Evolutionary conservation across 108 stramenopile genomes (phyloP).

Genomic region (Fistulifera solaris): DNA sequence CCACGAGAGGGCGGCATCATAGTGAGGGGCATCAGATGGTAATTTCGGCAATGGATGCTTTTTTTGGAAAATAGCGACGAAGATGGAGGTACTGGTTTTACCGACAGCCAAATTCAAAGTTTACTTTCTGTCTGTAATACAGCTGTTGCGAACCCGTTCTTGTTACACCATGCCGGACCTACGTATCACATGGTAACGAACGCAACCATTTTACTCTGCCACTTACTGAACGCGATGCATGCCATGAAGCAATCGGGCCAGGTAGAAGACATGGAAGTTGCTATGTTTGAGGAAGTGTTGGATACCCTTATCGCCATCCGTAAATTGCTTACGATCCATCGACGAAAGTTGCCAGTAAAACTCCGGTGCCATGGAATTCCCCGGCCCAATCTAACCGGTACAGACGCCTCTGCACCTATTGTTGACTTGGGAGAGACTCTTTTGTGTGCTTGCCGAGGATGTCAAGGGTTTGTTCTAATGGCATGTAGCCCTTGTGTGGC

Average conservation of each 20-base stretch:
- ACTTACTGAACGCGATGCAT: slow-evolving; percentile 77
- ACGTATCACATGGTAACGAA: slow-evolving; percentile 83
- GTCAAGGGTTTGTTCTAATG: slow-evolving; percentile 87
- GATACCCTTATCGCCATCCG: slow-evolving; percentile 70
- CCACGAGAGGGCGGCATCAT: slow-evolving; percentile 23
- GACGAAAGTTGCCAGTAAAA: slow-evolving; percentile 67
- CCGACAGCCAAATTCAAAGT: slow-evolving; percentile 69
- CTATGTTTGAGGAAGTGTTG: slow-evolving; percentile 72
- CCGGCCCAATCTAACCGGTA: slow-evolving; percentile 35
- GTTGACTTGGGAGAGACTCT: slow-evolving; percentile 75
- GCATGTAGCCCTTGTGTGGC: slow-evolving; percentile 84
- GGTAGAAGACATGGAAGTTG: slow-evolving; percentile 45
- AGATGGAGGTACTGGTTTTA: slow-evolving; percentile 57
- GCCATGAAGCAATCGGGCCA: slow-evolving; percentile 29
- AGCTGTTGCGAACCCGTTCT: slow-evolving; percentile 64
- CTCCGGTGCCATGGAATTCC: slow-evolving; percentile 81
- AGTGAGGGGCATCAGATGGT: slow-evolving; percentile 72
- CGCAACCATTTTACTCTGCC: slow-evolving; percentile 70
- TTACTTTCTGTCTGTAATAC: slow-evolving; percentile 74
- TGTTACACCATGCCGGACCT: slow-evolving; percentile 70
- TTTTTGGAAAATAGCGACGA: slow-evolving; percentile 70
- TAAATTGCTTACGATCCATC: slow-evolving; percentile 62
- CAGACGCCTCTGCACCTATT: slow-evolving; percentile 39
- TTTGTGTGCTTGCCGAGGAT: slow-evolving; percentile 72
- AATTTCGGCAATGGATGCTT: slow-evolving; percentile 74